Base-by-base conservation (phyloP, 2,329 filamentous ascomycete species). In the Lojkania enalia region DNA sequence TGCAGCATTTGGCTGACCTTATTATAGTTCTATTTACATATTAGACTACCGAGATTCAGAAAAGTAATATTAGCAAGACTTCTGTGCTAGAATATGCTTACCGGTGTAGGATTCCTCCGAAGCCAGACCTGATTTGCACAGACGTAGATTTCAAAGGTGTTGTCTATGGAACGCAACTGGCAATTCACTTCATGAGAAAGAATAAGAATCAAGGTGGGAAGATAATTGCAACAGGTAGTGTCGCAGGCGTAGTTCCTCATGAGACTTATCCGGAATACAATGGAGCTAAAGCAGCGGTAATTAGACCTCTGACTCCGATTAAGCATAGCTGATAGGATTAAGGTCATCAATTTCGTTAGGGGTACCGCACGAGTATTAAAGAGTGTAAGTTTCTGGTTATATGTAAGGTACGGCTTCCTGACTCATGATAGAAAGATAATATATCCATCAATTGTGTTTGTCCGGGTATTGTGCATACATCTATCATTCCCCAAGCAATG, bases 171-270 rank as follows among this genome's bases (percentile, higher is more conserved):
- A 74, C 71, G 1, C 69, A 74, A 49, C 64, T 80, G 9, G 76
- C 78, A 1, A 74, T 73, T 7, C 76, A 80, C 50, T 80, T 79
- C 57, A 80, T 80, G 77, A 66, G 76, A 11, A 71, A 77, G 53
- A 80, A 79, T 49, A 49, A 46, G 29, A 57, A 61, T 3, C 67
- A 70, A 0, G 73, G 73, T 3, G 76, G 75, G 2, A 71, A 63
- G 46, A 76, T 78, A 36, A 56, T 78, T 3, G 66, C 68, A 0
- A 78, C 76, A 0, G 67, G 65, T 3, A 76, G 72, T 46, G 70
- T 72, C 20, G 74, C 71, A 1, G 72, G 60, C 1, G 49, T 79
- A 1, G 70, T 74, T 33, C 76, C 77, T 0, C 72, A 77, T 46
- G 55, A 65, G 16, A 60, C 69, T 0, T 75, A 74, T 54, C 76